Base-by-base conservation (phyloP, 768 basidiomycete species). In the Amanita pallidorosea region DNA sequence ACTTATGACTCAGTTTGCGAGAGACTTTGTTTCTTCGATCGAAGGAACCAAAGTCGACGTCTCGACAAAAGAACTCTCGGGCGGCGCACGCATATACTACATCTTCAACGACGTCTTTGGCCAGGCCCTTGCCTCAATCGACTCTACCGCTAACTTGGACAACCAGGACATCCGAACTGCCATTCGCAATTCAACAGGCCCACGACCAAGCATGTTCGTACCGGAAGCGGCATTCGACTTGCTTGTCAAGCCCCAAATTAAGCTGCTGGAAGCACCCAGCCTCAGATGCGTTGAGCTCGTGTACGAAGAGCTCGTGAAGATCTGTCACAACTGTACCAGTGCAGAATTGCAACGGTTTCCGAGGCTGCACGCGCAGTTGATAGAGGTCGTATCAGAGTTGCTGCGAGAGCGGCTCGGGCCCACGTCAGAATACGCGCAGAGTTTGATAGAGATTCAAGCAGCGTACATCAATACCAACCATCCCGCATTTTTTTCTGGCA, bases 401-500 rank as follows among this genome's bases (percentile, higher is more conserved):
- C 71, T 99, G 34, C 81, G 93, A 45, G 96, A 99, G 67, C 83
- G 96, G 6, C 77, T 99, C 12, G 94, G 94, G 1, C 96, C 96
- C 1, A 96, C 96, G 0, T 92, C 90, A 2, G 88, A 93, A n/a
- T 98, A 98, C 65, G 86, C 94, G 0, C 88, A 91, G 57, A 93
- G 89, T 61, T 73, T 99, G 59, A 97, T 99, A 58, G 81, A 85
- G 58, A 99, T 99, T 45, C 96, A 99, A 66, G 92, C 92, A 1
- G 94, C 96, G 9, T 99, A 99, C 63, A 98, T 99, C 74, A 99
- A 99, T 65, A 98, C 94, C 51, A 98, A 98, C 65, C 96, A 99
- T 63, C 96, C 96, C 5, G 79, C 88, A 29, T 98, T 97, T 67
- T 83, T 94, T 51, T 74, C 85, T 17, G 86, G 88, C 8, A 87